phyloP scores from a whole-genome alignment of 2,329 filamentous ascomycete genomes.

The Zopfia rhizophila region DNA sequence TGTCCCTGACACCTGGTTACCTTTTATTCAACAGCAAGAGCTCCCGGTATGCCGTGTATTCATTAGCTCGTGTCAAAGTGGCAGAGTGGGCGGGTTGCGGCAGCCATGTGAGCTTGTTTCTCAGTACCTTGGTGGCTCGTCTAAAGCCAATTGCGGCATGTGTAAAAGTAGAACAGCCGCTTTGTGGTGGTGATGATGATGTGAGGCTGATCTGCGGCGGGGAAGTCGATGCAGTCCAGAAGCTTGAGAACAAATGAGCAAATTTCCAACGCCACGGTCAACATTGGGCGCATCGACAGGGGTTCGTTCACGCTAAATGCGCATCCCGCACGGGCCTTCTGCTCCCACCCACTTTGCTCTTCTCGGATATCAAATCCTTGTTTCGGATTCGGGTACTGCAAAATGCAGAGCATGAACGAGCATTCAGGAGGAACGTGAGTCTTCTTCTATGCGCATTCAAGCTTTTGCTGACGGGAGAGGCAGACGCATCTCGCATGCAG shows the following conservation, averaged over 20 bases:
- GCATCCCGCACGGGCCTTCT: conserved; percentile 5
- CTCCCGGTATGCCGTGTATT: conserved; percentile 38
- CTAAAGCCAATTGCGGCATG: conserved; percentile 23
- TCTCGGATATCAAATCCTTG: too few species aligned
- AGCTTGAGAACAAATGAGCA: conserved; percentile 39
- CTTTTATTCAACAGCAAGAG: conserved; percentile 40
- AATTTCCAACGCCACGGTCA: conserved; percentile 32
- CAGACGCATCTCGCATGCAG: conserved; percentile 19
- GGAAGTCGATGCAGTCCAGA: neutral
- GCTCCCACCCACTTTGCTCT: too few species aligned
- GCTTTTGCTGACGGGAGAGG: conserved; percentile 34
- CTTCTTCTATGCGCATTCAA: too few species aligned
- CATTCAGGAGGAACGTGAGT: too few species aligned
- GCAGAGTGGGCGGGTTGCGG: too few species aligned
- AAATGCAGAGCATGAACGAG: conserved; percentile 1
- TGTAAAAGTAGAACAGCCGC: conserved; percentile 19
- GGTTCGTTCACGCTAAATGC: conserved; percentile 25
- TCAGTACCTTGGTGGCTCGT: too few species aligned
- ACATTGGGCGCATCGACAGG: too few species aligned
- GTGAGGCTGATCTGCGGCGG: neutral
- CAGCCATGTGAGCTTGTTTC: conserved; percentile 30
- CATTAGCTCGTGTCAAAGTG: conserved; percentile 28
- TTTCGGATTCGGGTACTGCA: too few species aligned
- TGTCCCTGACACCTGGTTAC: conserved; percentile 12
- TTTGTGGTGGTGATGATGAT: neutral